Evolutionary conservation across 306 rosid species (phyloP).

Genomic region (Sphenostylis stenocarpa): DNA sequence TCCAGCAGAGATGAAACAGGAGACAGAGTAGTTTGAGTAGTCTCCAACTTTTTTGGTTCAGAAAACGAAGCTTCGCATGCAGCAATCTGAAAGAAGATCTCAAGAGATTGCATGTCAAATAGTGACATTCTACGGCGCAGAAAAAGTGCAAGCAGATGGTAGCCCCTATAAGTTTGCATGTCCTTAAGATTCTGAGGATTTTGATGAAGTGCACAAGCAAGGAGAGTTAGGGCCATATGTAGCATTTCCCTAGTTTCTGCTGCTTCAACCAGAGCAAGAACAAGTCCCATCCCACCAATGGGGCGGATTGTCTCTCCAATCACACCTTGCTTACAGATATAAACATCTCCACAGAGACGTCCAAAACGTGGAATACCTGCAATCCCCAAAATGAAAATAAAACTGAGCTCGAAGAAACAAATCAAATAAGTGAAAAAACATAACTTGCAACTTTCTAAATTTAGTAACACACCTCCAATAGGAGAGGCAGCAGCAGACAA

Average conservation of each 20-base stretch:
- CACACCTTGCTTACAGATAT: constrained; percentile 78
- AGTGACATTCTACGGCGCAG: constrained; percentile 85
- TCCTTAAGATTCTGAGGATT: constrained; percentile 90
- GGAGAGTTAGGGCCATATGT: constrained; percentile 89
- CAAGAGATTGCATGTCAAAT: constrained; percentile 97
- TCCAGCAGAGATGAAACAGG: constrained; percentile 64
- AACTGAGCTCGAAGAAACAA: constrained; percentile 22
- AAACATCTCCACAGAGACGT: constrained; percentile 89
- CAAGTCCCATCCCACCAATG: constrained; percentile 91
- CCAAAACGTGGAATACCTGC: constrained; percentile 99
- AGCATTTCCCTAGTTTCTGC: constrained; percentile 95
- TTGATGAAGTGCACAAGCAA: constrained; percentile 91
- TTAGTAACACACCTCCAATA: constrained; percentile 84
- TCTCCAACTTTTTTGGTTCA: constrained; percentile 84
- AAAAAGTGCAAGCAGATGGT: constrained; percentile 94
- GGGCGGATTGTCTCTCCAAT: constrained; percentile 87
- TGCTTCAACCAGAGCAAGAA: constrained; percentile 93
- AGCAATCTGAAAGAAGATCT: constrained; percentile 95
- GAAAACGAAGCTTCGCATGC: constrained; percentile 99
- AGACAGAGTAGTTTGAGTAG: constrained; percentile 53
- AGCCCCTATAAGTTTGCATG: constrained; percentile 94
- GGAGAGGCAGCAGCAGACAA: constrained; percentile 99
- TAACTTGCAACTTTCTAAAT: constrained; percentile 27
- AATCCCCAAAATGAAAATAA: constrained; percentile 31
- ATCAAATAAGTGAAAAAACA: constrained; percentile 10